These are phyloP conservation scores for Suillus weaverae DNA, from an alignment of 768 basidiomycete species.

Conservation along the genomic window DNA sequence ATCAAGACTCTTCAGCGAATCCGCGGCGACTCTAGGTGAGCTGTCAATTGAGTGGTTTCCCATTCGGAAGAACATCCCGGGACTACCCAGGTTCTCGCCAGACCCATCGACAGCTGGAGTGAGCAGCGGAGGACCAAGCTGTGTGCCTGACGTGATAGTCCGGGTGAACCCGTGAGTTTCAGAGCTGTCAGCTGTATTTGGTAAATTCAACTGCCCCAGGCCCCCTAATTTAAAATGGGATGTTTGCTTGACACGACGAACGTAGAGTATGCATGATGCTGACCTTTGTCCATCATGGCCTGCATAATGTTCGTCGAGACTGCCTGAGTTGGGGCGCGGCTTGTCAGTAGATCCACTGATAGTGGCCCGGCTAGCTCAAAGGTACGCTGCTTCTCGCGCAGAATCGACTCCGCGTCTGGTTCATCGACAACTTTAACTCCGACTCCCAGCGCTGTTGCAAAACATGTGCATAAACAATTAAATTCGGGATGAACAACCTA, in stretches of 20 bases:
- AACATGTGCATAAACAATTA: conserved; percentile 10
- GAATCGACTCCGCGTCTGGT: conserved; percentile 23
- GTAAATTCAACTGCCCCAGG: conserved; percentile 54
- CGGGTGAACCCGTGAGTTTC: conserved; percentile 40
- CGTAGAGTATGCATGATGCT: conserved; percentile 1
- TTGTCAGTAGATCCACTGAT: conserved; percentile 25
- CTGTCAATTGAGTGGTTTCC: conserved; percentile 7
- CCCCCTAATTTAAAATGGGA: conserved; percentile 40
- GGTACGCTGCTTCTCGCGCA: conserved; percentile 19
- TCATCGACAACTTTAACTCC: conserved; percentile 50
- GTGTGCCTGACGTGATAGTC: conserved; percentile 41
- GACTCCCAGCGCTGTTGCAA: conserved; percentile 56
- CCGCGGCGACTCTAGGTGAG: conserved; percentile 8
- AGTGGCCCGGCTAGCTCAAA: conserved; percentile 28
- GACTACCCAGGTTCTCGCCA: neutral
- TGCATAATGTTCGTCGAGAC: conserved; percentile 49
- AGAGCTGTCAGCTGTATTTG: conserved; percentile 34
- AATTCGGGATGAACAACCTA: neutral
- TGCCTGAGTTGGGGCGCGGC: conserved; percentile 10
- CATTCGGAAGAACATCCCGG: neutral
- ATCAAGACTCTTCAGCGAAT: conserved; percentile 4
- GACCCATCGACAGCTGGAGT: conserved; percentile 6
- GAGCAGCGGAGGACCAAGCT: conserved; percentile 25
- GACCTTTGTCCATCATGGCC: conserved; percentile 66
- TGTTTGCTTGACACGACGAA: conserved; percentile 2